Evolutionary conservation across 768 basidiomycete genomes (phyloP).

Genomic region (Serpula lacrymans): DNA sequence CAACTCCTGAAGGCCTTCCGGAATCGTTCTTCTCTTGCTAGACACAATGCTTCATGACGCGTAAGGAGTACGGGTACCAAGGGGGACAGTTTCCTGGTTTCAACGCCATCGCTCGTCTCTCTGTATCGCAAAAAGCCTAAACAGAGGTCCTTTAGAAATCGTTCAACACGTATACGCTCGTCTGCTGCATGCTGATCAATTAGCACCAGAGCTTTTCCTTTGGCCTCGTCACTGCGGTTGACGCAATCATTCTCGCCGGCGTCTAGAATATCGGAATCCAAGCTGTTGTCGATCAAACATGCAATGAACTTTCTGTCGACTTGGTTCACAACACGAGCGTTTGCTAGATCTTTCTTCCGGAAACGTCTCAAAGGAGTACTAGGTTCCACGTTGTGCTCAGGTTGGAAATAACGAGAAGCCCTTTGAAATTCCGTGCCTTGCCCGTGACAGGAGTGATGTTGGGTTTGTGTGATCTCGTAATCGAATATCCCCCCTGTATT

Average conservation of each 20-base stretch:
- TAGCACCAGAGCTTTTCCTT: conserved; percentile 52
- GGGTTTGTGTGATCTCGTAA: neutral
- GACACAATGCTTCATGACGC: conserved; percentile 52
- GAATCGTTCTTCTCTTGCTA: conserved; percentile 40
- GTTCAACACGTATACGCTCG: conserved; percentile 90
- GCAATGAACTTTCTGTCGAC: conserved; percentile 91
- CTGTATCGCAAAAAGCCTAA: conserved; percentile 52
- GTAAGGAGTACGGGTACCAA: conserved; percentile 64
- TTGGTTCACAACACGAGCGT: conserved; percentile 70
- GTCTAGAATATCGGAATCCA: conserved; percentile 12
- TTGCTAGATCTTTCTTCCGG: conserved; percentile 48
- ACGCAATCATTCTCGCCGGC: conserved; percentile 10
- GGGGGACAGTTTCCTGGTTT: conserved; percentile 44
- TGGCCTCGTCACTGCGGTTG: conserved; percentile 12
- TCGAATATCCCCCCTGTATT: conserved; percentile 8
- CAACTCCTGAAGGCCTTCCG: conserved; percentile 56
- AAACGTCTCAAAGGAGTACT: conserved; percentile 34
- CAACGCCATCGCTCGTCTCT: conserved; percentile 33
- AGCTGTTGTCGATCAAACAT: conserved; percentile 47
- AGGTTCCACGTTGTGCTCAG: neutral
- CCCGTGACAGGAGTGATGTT: conserved; percentile 11
- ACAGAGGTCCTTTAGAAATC: conserved; percentile 73
- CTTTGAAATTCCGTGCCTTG: conserved; percentile 6
- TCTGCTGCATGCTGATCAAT: conserved; percentile 99
- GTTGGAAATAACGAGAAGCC: conserved; percentile 9